phyloP scores from a whole-genome alignment of 2,329 filamentous ascomycete genomes.

The Fusarium pseudograminearum region DNA sequence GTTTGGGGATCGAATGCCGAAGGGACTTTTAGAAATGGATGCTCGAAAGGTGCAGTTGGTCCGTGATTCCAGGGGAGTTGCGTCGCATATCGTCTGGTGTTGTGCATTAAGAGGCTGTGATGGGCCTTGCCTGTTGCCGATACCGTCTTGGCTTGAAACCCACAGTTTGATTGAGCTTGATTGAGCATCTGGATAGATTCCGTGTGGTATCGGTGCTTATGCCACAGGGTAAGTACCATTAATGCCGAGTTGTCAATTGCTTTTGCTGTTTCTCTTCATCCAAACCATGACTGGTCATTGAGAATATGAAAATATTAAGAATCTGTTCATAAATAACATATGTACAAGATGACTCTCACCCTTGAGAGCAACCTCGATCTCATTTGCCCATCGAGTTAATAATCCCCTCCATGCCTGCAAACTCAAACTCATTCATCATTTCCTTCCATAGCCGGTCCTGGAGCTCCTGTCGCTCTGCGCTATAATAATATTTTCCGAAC shows the following conservation, averaged over 20 bases:
- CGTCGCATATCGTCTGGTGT: not conserved
- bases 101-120: not conserved
- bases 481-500: slow-evolving; percentile 1
- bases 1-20: not conserved
- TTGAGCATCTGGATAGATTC: not conserved
- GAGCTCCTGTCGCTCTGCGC: not conserved
- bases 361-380: accelerated
- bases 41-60: slow-evolving; percentile 1
- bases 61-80: slow-evolving; percentile 5
- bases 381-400: not conserved
- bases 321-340: not conserved
- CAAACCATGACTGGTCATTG: accelerated
- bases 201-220: not conserved
- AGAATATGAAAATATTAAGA: accelerated
- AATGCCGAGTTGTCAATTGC: not conserved
- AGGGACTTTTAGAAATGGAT: not conserved
- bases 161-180: not conserved
- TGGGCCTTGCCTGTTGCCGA: not conserved
- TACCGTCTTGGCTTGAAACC: slow-evolving; percentile 9
- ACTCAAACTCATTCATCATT: slow-evolving; percentile 15
- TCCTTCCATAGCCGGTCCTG: slow-evolving; percentile 6
- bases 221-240: not conserved
- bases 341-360: accelerated
- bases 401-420: not conserved
- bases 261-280: not conserved